Evolutionary conservation across 192 early-diverging fungal species (phyloP), one percentile per base, ranked within the genome.

Genomic region (Phycomyces nitens): DNA sequence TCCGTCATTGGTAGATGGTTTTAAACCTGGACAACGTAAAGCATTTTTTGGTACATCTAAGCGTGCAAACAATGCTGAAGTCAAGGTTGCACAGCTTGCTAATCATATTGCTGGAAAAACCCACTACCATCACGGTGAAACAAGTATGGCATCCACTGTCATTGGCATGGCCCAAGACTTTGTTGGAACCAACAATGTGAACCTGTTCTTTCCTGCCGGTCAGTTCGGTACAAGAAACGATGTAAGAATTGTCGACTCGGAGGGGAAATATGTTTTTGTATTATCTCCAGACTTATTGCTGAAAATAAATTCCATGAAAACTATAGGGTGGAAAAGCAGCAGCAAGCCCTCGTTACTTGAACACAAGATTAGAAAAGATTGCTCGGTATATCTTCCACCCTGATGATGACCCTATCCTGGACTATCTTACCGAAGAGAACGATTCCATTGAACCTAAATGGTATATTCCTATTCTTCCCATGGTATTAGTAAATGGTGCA

Each of bases 11-110:
- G 87, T 99, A 9, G 97, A 99, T 74, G 97, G 95, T 0, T 80
- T 99, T 11, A 99, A 99, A 76, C 95, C 95, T 16, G 94, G 92
- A 7, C 97, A 99, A 75, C 85, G 97, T 66, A 99, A 97, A 80
- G 93, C 95, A 60, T 66, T 99, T 34, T 97, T 84, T 77, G 84
- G 84, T 38, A 86, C 88, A 56, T 86, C 97, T 68, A 93, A 94
- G 68, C 77, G 88, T 42, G 92, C 94, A 56, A 76, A 91, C 24
- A 87, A 81, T 23, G 72, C 69, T 16, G 94, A 96, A 82, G 86
- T 94, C 72, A 97, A 96, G 73, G 91, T 97, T 12, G 84, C 90
- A 2, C 88, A 93, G 77, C 77, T 97, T 47, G 86, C 88, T 34
- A 91, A 92, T 74, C 93, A 92, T 56, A 90, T 99, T 5, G 85